Evolutionary conservation across 1,139 yeast genomes (phyloP).

Genomic region (Nakaseomyces delphensis): DNA sequence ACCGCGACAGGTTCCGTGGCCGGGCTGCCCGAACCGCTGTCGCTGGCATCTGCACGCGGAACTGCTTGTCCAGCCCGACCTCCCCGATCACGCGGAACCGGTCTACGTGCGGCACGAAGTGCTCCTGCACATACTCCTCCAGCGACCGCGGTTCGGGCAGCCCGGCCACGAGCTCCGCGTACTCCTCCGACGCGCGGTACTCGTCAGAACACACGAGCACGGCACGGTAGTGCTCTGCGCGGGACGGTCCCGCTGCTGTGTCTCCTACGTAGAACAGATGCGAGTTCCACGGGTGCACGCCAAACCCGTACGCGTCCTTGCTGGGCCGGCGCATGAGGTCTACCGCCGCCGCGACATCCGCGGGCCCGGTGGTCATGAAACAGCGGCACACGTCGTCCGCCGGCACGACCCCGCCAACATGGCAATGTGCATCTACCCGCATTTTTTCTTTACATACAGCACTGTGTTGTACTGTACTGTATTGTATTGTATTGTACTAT

Average conservation of each 20-base stretch:
- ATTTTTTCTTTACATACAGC: neutral
- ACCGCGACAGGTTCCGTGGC: slow-evolving; percentile 37
- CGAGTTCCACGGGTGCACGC: slow-evolving; percentile 87
- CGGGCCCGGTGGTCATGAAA: slow-evolving; percentile 52
- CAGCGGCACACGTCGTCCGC: slow-evolving; percentile 14
- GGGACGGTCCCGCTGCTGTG: slow-evolving; percentile 4
- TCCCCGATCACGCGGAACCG: slow-evolving; percentile 56
- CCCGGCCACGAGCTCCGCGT: slow-evolving; percentile 36
- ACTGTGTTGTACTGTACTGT: too few species aligned
- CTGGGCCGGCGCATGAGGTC: slow-evolving; percentile 37
- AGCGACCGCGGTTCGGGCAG: slow-evolving; percentile 55
- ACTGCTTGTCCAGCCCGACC: slow-evolving; percentile 74
- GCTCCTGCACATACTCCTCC: slow-evolving; percentile 31
- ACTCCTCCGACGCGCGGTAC: slow-evolving; percentile 23
- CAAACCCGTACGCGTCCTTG: slow-evolving; percentile 48
- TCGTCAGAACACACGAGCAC: slow-evolving; percentile 31
- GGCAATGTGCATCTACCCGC: slow-evolving; percentile 59
- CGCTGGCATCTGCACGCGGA: slow-evolving; percentile 37
- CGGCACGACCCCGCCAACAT: slow-evolving; percentile 33
- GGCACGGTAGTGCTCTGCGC: slow-evolving; percentile 43
- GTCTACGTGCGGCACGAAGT: slow-evolving; percentile 31
- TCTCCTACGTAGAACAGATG: slow-evolving; percentile 45
- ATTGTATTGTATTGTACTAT: too few species aligned
- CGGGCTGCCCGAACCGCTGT: slow-evolving; percentile 51
- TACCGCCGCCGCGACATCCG: slow-evolving; percentile 12